Evolutionary conservation across 225 moss, liverwort and hornwort genomes (phyloP).

Genomic region (Neckera pumila): DNA sequence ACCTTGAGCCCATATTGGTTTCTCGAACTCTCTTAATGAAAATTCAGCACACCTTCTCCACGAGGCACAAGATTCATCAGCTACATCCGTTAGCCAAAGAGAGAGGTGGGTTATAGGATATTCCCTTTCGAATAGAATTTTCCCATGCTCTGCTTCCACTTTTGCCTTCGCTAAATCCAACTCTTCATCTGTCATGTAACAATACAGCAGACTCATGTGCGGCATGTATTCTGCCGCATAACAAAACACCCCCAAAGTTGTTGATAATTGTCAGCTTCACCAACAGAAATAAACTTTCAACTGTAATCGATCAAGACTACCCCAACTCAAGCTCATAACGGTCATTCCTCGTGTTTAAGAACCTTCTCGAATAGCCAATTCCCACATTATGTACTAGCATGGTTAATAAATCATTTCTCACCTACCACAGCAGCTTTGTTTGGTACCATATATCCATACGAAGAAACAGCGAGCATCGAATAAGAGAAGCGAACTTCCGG

Average conservation of each 20-base stretch:
- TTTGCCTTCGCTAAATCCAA: constrained; percentile 41
- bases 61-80: constrained; percentile 45
- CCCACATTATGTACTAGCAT: not conserved
- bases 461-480: not conserved
- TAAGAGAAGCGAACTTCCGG: not conserved
- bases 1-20: constrained; percentile 28
- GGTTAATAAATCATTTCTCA: not conserved
- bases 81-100: constrained; percentile 56
- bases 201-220: constrained; percentile 79
- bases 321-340: not conserved
- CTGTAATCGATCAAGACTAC: not conserved
- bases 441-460: not conserved
- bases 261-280: not conserved
- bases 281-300: not conserved
- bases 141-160: constrained; percentile 57
- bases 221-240: constrained; percentile 64
- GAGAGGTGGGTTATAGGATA: constrained; percentile 48
- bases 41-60: constrained; percentile 64
- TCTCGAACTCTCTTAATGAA: constrained; percentile 30
- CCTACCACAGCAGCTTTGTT: not conserved
- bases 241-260: not conserved
- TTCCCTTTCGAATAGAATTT: constrained; percentile 31
- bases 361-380: not conserved
- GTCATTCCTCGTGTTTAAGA: not conserved
- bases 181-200: constrained; percentile 56